Conservation (phyloP, 2,329 filamentous ascomycete genomes). For the Sclerotiophoma versabilis region DNA sequence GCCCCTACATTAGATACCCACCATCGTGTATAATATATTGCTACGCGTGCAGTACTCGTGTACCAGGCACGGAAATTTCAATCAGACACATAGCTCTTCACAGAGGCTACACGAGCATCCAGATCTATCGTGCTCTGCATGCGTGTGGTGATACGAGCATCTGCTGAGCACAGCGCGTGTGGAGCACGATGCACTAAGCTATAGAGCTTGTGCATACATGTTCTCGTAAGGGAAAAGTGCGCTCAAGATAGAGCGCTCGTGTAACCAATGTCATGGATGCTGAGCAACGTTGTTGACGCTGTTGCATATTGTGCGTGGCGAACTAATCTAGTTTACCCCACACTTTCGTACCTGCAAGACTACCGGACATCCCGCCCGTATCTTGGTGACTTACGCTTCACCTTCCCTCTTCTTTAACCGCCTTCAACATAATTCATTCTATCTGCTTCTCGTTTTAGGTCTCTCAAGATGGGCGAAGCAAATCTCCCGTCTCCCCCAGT, state of each 20-base stretch:
- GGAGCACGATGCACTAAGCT: slow-evolving; percentile 1
- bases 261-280: slow-evolving; percentile 8
- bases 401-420: background rate
- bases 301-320: slow-evolving; percentile 11
- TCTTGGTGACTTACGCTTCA: background rate
- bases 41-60: slow-evolving; percentile 2
- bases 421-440: background rate
- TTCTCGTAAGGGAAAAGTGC: background rate
- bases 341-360: slow-evolving; percentile 13
- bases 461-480: slow-evolving; percentile 13
- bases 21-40: slow-evolving; percentile 7
- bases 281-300: slow-evolving; percentile 11
- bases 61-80: background rate
- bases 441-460: too few relatives aligned
- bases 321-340: slow-evolving; percentile 15
- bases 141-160: slow-evolving; percentile 5
- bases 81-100: background rate
- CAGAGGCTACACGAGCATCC: slow-evolving; percentile 8
- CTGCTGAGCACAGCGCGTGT: slow-evolving; percentile 10
- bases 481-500: slow-evolving; percentile 22
- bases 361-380: slow-evolving; percentile 9
- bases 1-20: slow-evolving; percentile 9
- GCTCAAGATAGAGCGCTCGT: slow-evolving; percentile 2
- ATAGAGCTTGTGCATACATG: slow-evolving; percentile 3
- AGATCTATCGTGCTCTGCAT: slow-evolving; percentile 8